A percentile compares a stretch with the other conserved stretches of the same genome.
These are phyloP conservation scores for Suhomyces choctaworum DNA, from an alignment of 1,139 yeast species.

Conservation along the genomic window DNA sequence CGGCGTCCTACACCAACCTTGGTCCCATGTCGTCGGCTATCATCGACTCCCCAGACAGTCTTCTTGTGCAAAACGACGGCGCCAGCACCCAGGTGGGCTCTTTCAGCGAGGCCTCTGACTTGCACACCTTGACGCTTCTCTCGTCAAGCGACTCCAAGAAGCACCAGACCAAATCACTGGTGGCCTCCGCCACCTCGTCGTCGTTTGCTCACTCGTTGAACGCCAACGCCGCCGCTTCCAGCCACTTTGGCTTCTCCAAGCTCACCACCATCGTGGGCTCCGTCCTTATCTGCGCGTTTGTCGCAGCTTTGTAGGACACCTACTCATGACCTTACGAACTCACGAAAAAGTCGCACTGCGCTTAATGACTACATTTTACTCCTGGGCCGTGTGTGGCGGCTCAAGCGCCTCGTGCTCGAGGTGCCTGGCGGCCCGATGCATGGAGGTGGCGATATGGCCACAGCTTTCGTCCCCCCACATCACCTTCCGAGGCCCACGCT, in stretches of 20 bases:
- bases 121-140: conserved; percentile 14
- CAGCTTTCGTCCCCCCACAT: no score
- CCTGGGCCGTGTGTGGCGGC: no score
- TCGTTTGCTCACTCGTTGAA: conserved; percentile 6
- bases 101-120: conserved; percentile 14
- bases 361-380: conserved; percentile 3
- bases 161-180: conserved; percentile 10
- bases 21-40: conserved; percentile 8
- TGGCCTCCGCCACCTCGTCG: conserved; percentile 11
- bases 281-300: conserved; percentile 12
- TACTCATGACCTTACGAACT: conserved; percentile 5
- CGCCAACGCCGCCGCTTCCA: not conserved
- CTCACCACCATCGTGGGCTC: conserved; percentile 10
- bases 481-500: no score
- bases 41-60: conserved; percentile 1
- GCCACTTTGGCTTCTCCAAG: conserved; percentile 13
- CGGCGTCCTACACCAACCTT: conserved; percentile 15
- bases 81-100: conserved; percentile 13
- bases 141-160: conserved; percentile 11
- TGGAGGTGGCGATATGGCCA: no score
- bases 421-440: no score
- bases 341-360: conserved; percentile 10
- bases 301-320: conserved; percentile 13
- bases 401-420: no score
- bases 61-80: conserved; percentile 11